Conservation (phyloP, 164 flowering plant genomes). For the Kingdonia uniflora region DNA sequence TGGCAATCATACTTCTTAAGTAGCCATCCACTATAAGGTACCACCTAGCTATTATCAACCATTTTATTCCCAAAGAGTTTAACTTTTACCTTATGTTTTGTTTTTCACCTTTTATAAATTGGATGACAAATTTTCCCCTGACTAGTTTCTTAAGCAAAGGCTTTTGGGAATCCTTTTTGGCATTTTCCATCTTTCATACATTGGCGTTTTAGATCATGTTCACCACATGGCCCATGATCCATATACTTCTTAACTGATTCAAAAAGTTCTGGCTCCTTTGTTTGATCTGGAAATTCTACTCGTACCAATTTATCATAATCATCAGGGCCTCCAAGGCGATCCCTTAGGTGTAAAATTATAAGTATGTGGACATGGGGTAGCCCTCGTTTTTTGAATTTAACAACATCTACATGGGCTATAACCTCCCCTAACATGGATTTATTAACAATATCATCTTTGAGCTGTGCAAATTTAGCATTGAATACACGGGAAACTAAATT, state of each 20-base stretch:
- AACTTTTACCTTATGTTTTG: background rate
- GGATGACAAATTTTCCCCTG: constrained; percentile 6
- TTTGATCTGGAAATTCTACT: constrained; percentile 7
- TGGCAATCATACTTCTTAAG: background rate
- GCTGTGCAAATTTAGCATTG: constrained; percentile 8
- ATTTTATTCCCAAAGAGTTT: no score
- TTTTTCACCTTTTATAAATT: constrained; percentile 6
- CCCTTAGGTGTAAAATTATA: background rate
- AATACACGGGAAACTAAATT: constrained; percentile 14
- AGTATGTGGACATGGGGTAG: constrained; percentile 17
- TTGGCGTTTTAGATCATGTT: background rate
- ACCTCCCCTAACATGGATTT: constrained; percentile 9
- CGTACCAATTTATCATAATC: constrained; percentile 5
- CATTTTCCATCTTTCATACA: constrained; percentile 10
- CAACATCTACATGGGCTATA: constrained; percentile 9
- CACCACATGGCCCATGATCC: constrained; percentile 18
- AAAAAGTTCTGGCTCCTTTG: background rate
- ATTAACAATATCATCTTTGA: constrained; percentile 4
- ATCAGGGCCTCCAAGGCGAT: constrained; percentile 1
- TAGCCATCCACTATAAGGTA: background rate
- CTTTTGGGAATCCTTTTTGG: constrained; percentile 6
- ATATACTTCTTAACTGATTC: constrained; percentile 9
- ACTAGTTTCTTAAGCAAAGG: background rate
- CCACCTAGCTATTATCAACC: background rate
- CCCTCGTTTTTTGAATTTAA: constrained; percentile 18